These are phyloP conservation scores for Ophiostoma novo-ulmi DNA, from an alignment of 2,329 filamentous ascomycete species.

Conservation along the genomic window DNA sequence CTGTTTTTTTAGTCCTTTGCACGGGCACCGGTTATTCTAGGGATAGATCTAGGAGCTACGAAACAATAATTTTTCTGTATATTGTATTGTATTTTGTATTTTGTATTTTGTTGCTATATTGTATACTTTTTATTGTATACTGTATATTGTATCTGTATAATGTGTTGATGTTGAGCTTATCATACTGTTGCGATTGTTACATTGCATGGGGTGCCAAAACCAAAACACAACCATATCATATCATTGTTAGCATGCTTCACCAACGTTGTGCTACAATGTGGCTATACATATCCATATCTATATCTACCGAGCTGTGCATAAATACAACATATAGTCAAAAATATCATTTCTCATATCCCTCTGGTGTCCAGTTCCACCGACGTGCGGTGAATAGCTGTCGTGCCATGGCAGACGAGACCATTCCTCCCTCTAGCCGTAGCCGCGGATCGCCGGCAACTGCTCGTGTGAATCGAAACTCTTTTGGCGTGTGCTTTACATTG, in stretches of 20 bases:
- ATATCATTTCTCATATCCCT: constrained; percentile 32
- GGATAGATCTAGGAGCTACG: constrained; percentile 24
- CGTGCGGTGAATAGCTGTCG: constrained; percentile 51
- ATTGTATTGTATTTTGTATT: background rate
- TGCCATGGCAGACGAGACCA: constrained; percentile 49
- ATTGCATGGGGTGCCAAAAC: background rate
- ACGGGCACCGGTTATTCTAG: constrained; percentile 12
- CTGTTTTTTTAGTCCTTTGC: background rate
- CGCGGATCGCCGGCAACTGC: constrained; percentile 47
- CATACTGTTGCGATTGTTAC: background rate
- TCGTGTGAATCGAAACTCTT: constrained; percentile 48
- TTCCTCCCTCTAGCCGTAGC: constrained; percentile 44
- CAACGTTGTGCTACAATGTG: background rate
- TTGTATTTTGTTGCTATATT: background rate
- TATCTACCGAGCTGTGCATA: background rate
- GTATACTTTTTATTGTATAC: background rate
- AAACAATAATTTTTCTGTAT: constrained; percentile 4
- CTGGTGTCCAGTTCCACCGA: constrained; percentile 57
- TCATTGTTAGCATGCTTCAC: background rate
- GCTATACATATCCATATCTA: background rate
- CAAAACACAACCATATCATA: background rate
- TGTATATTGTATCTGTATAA: background rate
- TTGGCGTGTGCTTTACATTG: constrained; percentile 11
- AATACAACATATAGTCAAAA: background rate
- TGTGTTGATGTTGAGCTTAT: background rate